Base-by-base conservation (phyloP, 345 rosid species). In the Eucalyptus caleyi region DNA sequence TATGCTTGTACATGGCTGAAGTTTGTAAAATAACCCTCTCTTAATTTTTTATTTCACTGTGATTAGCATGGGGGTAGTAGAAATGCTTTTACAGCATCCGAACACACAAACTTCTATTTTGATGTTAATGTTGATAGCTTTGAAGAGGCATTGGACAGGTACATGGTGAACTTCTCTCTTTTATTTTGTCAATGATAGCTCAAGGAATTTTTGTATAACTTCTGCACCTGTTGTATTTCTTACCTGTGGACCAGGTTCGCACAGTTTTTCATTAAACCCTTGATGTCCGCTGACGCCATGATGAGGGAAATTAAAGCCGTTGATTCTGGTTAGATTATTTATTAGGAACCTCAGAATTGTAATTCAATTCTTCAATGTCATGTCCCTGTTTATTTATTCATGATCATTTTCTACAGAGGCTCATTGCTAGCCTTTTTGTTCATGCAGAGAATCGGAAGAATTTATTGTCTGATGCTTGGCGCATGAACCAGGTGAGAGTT, bases 241-340 rank as follows among this genome's bases (percentile, higher is more conserved):
- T 89, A 77, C 89, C 60, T 88, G 26, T 34, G 85, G 51, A 86
- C 81, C 96, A 97, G 99, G 91, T 97, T 97, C 86, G 95, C 97
- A 1, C 99, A 97, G 90, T 97, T 97, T 93, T 97, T 97, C 92
- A 93, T 97, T 77, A 96, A 95, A 88, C 99, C 99, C 67, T 93
- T 97, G 92, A 96, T 97, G 97, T 95, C 99, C 26, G 95, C 97
- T 88, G 99, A 97, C 88, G 99, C 99, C 62, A 97, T 98, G n/a
- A 95, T 32, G 86, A 95, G 99, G 93, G 99, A 97, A 91, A 95
- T 96, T 45, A 97, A 95, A 92, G 98, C 98, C 16, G 98, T 97
- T 88, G 99, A 97, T 93, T 97, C 99, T 93, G 99, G 99, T 97
- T 89, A n/a, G 93, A 54, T 8, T 16, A 53, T 87, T 88, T 40